Evolutionary conservation across 805 yeast genomes (phyloP).

Genomic region (Metschnikowia drakensbergensis): DNA sequence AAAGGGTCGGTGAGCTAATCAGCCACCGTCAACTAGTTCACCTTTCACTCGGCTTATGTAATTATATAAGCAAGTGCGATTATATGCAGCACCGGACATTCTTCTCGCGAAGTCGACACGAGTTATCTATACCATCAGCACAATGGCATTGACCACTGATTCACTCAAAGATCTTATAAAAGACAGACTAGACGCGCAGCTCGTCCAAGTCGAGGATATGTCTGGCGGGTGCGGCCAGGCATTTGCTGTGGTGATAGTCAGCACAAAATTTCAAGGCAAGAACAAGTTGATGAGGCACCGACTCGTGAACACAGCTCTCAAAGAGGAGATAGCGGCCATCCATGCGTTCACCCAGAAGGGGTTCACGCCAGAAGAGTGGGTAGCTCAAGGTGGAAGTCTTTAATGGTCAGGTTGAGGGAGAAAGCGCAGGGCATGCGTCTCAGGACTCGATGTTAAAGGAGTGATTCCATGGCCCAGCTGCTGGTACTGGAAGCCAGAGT

Average conservation of each 20-base stretch:
- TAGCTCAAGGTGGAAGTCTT: conserved; percentile 33
- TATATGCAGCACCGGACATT: neutral
- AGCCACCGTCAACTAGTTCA: too few species aligned
- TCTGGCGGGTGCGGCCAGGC: conserved; percentile 98
- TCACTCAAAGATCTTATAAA: conserved; percentile 47
- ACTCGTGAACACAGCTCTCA: conserved; percentile 71
- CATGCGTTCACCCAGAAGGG: conserved; percentile 95
- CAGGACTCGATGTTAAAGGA: too few species aligned
- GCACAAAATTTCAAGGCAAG: conserved; percentile 68
- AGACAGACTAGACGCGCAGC: conserved; percentile 53
- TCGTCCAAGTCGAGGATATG: conserved; percentile 69
- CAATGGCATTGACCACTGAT: conserved; percentile 36
- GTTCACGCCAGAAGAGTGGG: conserved; percentile 88
- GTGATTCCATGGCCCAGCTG: too few species aligned
- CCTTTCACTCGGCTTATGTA: too few species aligned
- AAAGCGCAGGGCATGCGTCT: too few species aligned
- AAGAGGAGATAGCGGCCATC: conserved; percentile 79
- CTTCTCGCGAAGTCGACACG: conserved; percentile 1
- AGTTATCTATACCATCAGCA: neutral
- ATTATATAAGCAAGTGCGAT: neutral
- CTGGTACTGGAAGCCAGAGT: too few species aligned
- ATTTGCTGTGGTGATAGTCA: conserved; percentile 85
- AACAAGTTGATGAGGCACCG: conserved; percentile 85
- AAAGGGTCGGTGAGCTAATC: too few species aligned
- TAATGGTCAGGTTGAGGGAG: neutral